phyloP scores from a whole-genome alignment of 768 basidiomycete genomes.

The Tylopilus intermedius region DNA sequence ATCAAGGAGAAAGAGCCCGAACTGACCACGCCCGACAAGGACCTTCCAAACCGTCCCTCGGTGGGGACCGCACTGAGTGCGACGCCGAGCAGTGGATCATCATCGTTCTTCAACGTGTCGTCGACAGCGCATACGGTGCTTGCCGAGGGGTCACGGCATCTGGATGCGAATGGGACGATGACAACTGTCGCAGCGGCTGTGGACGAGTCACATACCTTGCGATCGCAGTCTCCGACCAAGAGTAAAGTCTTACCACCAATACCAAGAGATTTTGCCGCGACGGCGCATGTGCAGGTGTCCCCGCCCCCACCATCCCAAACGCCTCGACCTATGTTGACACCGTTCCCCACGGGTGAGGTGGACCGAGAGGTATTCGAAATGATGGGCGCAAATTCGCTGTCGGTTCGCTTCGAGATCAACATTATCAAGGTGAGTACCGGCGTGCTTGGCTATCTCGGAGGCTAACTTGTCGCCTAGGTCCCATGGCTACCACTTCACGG shows the following conservation, averaged over 20 bases:
- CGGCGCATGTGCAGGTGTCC: slow-evolving; percentile 13
- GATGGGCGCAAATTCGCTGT: slow-evolving; percentile 70
- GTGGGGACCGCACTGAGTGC: slow-evolving; percentile 49
- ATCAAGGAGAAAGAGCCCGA: slow-evolving; percentile 43
- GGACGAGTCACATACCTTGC: slow-evolving; percentile 30
- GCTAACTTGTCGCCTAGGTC: slow-evolving; percentile 47
- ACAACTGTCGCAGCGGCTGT: slow-evolving; percentile 18
- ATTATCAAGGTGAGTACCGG: slow-evolving; percentile 79
- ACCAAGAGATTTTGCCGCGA: slow-evolving; percentile 59
- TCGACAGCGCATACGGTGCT: slow-evolving; percentile 44
- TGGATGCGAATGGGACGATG: slow-evolving; percentile 22
- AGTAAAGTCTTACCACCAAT: slow-evolving; percentile 72
- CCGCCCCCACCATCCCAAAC: slow-evolving; percentile 23
- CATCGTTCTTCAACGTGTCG: slow-evolving; percentile 81
- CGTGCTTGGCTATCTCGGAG: background rate
- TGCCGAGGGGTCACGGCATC: slow-evolving; percentile 32
- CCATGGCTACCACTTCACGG: slow-evolving; percentile 92
- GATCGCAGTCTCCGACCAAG: slow-evolving; percentile 51
- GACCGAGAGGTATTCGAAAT: slow-evolving; percentile 66
- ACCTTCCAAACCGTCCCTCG: slow-evolving; percentile 40
- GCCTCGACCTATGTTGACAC: slow-evolving; percentile 40
- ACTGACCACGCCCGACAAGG: slow-evolving; percentile 39
- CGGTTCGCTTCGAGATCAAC: slow-evolving; percentile 94
- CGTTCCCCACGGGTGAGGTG: slow-evolving; percentile 62
- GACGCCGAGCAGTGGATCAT: slow-evolving; percentile 73